Evolutionary conservation across 208 protist genomes (phyloP), one percentile per base, ranked within the genome.

Genomic region (Novymonas esmeraldas): DNA sequence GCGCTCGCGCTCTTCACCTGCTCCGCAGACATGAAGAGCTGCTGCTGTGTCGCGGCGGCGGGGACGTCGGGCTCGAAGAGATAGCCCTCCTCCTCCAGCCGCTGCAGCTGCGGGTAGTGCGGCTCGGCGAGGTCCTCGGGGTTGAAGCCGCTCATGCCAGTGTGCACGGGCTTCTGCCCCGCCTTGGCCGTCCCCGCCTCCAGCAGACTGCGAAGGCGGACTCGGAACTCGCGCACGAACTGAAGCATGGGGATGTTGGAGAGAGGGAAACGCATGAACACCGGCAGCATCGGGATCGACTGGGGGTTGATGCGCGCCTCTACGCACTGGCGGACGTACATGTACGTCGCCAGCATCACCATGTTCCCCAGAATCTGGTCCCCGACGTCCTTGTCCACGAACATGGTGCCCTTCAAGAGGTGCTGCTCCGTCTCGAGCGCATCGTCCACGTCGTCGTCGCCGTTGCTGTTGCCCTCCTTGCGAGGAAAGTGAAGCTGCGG

Each of bases 301-400:
- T 63, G 66, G 1, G 79, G 76, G 22, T 76, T 28, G 49, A 93
- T 77, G 13, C 68, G 58, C 6, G 87, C 82, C 71, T 88, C 76
- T 7, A 87, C 66, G 69, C 84, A 88, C 79, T 93, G 87, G 5
- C 84, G 84, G 24, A 87, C 81, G 67, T 93, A 93, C 84, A 89
- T 90, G 66, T 88, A 78, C 14, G 79, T 68, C 20, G 79, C 87
- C 18, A 90, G 82, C 82, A 93, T 80, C 39, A 90, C 84, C 55
- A 93, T 81, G 45, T 90, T 88, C 20, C 87, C 84, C 13, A 93
- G 70, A 41, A 91, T 93, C 58, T 93, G 87, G 50, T 93, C 87
- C 9, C 87, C 87, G 1, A 90, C 87, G 71, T 90, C 84, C 64
- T 89, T 93, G 67, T 90, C 84, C 7, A 93, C 78, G 61, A 93